These are phyloP conservation scores for Coemansia sp. DNA, from an alignment of 192 early-diverging fungal genomes.

Conservation along the genomic window DNA sequence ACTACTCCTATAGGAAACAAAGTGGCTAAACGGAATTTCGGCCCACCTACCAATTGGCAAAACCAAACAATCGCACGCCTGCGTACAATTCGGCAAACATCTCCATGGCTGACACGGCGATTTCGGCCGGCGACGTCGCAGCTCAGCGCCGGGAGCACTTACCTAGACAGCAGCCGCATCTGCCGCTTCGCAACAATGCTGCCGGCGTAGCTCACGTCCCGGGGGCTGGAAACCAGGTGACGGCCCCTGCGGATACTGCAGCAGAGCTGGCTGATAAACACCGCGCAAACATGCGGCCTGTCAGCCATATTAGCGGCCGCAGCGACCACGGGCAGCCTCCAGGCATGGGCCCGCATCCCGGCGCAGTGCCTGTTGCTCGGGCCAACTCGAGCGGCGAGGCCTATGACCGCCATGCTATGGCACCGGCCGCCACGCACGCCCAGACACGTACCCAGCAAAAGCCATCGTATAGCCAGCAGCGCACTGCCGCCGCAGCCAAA, in stretches of 20 bases:
- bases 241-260: neutral
- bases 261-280: neutral
- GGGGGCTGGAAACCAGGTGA: neutral
- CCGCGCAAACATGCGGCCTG: conserved; percentile 17
- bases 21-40: neutral
- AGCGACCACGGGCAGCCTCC: conserved; percentile 11
- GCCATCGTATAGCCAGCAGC: conserved; percentile 32
- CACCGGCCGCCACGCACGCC: neutral
- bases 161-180: conserved; percentile 44
- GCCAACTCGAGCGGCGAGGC: conserved; percentile 20
- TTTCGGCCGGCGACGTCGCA: conserved; percentile 31
- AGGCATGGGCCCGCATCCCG: conserved; percentile 36
- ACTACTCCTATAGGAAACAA: no score
- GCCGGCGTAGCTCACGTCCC: neutral
- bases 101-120: conserved; percentile 39
- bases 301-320: conserved; percentile 12
- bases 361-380: conserved; percentile 12
- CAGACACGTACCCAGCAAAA: conserved; percentile 19
- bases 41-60: neutral
- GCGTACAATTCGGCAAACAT: no score
- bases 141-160: conserved; percentile 41
- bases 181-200: conserved; percentile 24
- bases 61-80: conserved; percentile 11
- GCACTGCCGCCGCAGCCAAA: no score
- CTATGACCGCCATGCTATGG: conserved; percentile 15